Evolutionary conservation across 2,329 filamentous ascomycete species (phyloP).

Genomic region (Epichloe typhina): DNA sequence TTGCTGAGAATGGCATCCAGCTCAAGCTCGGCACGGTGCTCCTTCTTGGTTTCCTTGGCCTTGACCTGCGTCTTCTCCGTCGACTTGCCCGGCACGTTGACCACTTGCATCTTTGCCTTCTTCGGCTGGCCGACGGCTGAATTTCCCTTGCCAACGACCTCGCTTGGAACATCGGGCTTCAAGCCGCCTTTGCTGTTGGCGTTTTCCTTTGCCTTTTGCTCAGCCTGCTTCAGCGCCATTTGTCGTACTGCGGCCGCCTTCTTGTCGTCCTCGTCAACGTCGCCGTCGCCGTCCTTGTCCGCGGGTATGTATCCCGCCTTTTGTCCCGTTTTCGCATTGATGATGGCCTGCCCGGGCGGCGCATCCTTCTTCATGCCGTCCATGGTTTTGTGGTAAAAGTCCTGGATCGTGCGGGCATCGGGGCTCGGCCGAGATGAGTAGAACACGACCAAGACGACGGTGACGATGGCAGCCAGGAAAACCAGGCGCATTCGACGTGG

Average conservation of each 20-base stretch:
- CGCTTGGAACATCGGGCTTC: constrained; percentile 43
- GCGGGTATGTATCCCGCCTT: constrained; percentile 26
- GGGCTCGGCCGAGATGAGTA: constrained; percentile 48
- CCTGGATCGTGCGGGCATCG: constrained; percentile 29
- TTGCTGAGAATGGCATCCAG: constrained; percentile 71
- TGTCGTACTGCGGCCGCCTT: constrained; percentile 37
- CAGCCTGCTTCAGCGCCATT: constrained; percentile 53
- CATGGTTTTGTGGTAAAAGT: constrained; percentile 49
- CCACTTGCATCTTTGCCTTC: constrained; percentile 14
- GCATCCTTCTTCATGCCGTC: constrained; percentile 34
- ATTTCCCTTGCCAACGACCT: constrained; percentile 46
- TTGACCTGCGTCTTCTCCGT: constrained; percentile 10
- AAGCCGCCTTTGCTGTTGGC: constrained; percentile 23
- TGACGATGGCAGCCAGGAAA: constrained; percentile 48
- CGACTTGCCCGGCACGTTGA: background rate
- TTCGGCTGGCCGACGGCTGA: constrained; percentile 38
- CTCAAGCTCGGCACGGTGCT: constrained; percentile 54
- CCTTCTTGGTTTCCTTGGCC: constrained; percentile 38
- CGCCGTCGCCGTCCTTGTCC: constrained; percentile 41
- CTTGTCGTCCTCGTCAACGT: constrained; percentile 43
- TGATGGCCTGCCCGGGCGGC: constrained; percentile 22
- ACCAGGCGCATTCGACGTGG: constrained; percentile 57
- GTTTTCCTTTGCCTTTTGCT: constrained; percentile 54
- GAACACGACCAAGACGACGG: constrained; percentile 58
- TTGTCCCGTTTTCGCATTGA: constrained; percentile 26